phyloP scores from a whole-genome alignment of 108 stramenopile genomes.

The Cyclotella baltica region DNA sequence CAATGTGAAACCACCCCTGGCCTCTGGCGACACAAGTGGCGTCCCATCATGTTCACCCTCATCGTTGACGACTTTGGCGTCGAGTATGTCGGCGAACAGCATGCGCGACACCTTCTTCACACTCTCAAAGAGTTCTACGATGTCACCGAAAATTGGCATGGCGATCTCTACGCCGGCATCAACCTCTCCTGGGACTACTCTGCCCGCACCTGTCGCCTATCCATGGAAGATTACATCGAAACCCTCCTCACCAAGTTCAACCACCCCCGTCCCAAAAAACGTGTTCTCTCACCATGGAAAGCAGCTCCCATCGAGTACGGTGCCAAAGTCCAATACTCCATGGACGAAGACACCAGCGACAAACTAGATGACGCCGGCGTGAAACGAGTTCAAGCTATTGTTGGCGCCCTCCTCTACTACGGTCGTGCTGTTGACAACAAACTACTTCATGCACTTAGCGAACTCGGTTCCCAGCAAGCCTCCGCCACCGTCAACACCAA shows the following conservation, averaged over 20 bases:
- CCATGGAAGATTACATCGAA: slow-evolving; percentile 62
- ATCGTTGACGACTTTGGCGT: slow-evolving; percentile 71
- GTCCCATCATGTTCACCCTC: slow-evolving; percentile 45
- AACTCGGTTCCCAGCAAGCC: slow-evolving; percentile 41
- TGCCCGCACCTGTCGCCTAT: slow-evolving; percentile 26
- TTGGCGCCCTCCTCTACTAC: slow-evolving; percentile 58
- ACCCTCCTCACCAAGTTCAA: slow-evolving; percentile 35
- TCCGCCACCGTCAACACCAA: slow-evolving; percentile 16
- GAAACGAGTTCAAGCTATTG: slow-evolving; percentile 39
- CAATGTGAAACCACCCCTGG: not conserved
- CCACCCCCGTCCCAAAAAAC: slow-evolving; percentile 41
- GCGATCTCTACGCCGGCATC: slow-evolving; percentile 41
- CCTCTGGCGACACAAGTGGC: slow-evolving; percentile 44
- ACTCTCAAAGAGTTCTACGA: no score
- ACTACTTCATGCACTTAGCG: slow-evolving; percentile 32
- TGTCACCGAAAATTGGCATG: slow-evolving; percentile 47
- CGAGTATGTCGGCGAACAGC: slow-evolving; percentile 38
- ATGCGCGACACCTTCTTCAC: slow-evolving; percentile 52
- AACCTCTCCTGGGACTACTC: slow-evolving; percentile 54
- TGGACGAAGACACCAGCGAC: slow-evolving; percentile 23
- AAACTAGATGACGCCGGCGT: slow-evolving; percentile 22
- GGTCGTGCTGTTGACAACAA: slow-evolving; percentile 33
- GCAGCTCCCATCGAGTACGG: slow-evolving; percentile 39
- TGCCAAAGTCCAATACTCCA: slow-evolving; percentile 2
- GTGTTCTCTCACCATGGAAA: slow-evolving; percentile 40